A percentile compares a stretch with the other conserved stretches of the same genome.
phyloP scores from a whole-genome alignment of 2,329 filamentous ascomycete species.

The Cercospora canescens region DNA sequence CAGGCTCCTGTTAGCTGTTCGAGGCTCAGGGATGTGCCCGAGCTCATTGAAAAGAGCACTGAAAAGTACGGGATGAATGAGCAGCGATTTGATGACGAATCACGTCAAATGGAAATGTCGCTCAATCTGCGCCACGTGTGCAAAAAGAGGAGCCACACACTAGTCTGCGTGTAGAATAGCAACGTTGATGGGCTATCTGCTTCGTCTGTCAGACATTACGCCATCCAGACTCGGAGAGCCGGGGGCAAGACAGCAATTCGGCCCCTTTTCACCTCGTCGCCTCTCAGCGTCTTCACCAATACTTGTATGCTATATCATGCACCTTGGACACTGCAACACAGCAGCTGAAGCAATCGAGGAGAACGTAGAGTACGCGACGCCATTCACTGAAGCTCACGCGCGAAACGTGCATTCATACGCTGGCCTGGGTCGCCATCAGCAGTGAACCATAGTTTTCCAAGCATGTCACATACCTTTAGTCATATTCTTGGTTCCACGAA shows the following conservation, averaged over 20 bases:
- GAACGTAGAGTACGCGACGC: neutral
- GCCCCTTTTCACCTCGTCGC: neutral
- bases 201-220: neutral
- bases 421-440: constrained; percentile 18
- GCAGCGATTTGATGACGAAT: neutral
- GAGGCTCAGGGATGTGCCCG: neutral
- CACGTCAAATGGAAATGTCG: neutral
- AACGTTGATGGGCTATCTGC: neutral
- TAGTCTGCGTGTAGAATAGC: neutral
- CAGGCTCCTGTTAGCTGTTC: neutral
- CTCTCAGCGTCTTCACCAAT: neutral
- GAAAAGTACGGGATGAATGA: neutral
- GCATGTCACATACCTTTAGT: constrained; percentile 22
- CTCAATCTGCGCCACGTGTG: neutral
- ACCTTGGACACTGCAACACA: neutral
- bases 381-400: constrained; percentile 25
- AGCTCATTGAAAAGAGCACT: neutral
- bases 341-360: neutral
- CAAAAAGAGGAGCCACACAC: neutral
- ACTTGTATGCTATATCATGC: neutral
- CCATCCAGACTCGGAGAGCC: neutral
- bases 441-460: neutral
- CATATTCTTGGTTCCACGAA: constrained; percentile 18
- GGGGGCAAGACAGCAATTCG: neutral
- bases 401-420: constrained; percentile 28